Percentiles rank a stretch among this genome's conserved stretches.
Evolutionary conservation across 169 alveolate species (phyloP).

Genomic region (Cryptosporidium viatorum): DNA sequence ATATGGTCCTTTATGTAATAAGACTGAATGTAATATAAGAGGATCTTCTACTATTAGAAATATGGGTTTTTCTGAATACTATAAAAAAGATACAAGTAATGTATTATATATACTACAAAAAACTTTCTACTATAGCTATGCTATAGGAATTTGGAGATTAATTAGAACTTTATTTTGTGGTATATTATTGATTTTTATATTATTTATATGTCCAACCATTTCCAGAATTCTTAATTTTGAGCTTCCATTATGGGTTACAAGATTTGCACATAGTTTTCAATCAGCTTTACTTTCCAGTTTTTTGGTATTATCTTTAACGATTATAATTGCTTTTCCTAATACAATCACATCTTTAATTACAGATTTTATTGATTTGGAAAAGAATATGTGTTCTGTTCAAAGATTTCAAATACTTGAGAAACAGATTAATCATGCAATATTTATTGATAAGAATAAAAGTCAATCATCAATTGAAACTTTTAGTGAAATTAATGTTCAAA

Average conservation of each 20-base stretch:
- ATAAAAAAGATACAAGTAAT: constrained; percentile 22
- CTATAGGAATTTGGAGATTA: constrained; percentile 52
- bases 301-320: constrained; percentile 34
- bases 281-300: constrained; percentile 44
- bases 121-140: constrained; percentile 56
- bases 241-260: constrained; percentile 49
- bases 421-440: constrained; percentile 33
- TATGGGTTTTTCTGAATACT: constrained; percentile 56
- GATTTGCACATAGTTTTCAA: constrained; percentile 50
- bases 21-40: constrained; percentile 52
- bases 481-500: not conserved
- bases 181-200: constrained; percentile 12
- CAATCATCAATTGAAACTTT: constrained; percentile 5
- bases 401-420: constrained; percentile 64
- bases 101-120: constrained; percentile 19
- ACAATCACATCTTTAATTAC: constrained; percentile 38
- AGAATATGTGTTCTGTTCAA: constrained; percentile 73
- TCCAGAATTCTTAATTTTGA: constrained; percentile 32
- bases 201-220: constrained; percentile 61
- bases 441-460: not conserved
- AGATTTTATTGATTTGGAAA: constrained; percentile 60
- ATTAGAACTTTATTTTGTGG: constrained; percentile 61
- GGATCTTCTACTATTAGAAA: constrained; percentile 67
- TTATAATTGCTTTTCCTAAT: constrained; percentile 42
- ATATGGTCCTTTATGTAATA: constrained; percentile 67